These are phyloP conservation scores for Aphelidium insulamus DNA, from an alignment of 371 early-diverging fungal species.

Conservation along the genomic window DNA sequence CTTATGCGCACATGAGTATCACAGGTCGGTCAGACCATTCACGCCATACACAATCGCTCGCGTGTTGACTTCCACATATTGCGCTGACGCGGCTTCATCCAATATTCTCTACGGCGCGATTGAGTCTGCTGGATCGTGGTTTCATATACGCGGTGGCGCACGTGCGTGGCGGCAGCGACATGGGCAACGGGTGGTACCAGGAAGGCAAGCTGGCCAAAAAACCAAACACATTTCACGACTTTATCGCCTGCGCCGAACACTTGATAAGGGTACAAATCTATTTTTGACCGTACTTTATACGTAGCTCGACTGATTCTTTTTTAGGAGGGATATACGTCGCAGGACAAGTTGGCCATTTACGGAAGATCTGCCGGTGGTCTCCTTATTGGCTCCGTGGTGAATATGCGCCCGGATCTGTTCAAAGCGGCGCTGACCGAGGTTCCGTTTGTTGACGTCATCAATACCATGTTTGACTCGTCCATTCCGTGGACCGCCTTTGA, in stretches of 20 bases:
- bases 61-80: no score
- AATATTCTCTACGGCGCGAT: constrained; percentile 18
- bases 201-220: constrained; percentile 32
- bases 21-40: no score
- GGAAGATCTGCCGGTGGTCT: constrained; percentile 35
- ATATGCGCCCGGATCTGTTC: constrained; percentile 29
- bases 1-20: no score
- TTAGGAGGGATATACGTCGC: constrained; percentile 22
- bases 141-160: constrained; percentile 38
- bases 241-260: constrained; percentile 20
- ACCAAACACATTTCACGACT: constrained; percentile 30
- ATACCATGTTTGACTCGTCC: constrained; percentile 25
- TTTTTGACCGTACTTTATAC: not conserved
- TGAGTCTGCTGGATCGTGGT: constrained; percentile 28
- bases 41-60: no score
- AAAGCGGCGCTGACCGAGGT: constrained; percentile 25
- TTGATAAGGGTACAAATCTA: constrained; percentile 12
- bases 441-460: constrained; percentile 24
- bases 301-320: not conserved
- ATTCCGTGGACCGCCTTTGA: constrained; percentile 27
- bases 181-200: constrained; percentile 29
- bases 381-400: constrained; percentile 26
- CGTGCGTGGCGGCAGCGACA: constrained; percentile 31
- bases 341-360: constrained; percentile 22
- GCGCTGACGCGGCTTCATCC: no score